Percentiles rank a stretch among this genome's conserved stretches.
Conservation (phyloP, 768 basidiomycete genomes). For the Crucibulum laeve region DNA sequence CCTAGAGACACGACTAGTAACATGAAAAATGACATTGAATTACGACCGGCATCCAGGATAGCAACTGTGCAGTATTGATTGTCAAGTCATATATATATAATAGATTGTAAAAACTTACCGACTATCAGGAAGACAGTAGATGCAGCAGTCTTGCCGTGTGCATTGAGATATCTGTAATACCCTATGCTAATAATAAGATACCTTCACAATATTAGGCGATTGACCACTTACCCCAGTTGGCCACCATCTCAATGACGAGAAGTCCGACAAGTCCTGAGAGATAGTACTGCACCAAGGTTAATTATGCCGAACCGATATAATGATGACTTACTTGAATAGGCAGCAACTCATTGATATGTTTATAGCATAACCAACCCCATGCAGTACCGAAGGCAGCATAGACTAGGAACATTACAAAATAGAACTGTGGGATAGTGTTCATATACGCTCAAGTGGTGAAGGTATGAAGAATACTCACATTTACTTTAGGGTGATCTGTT, state of each 20-base stretch:
- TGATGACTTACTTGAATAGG: conserved; percentile 71
- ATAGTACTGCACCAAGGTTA: conserved; percentile 59
- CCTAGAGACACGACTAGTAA: conserved; percentile 90
- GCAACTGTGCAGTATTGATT: conserved; percentile 52
- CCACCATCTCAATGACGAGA: conserved; percentile 91
- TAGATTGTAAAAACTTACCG: conserved; percentile 40
- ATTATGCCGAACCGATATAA: not conserved
- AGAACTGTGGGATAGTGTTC: conserved; percentile 61
- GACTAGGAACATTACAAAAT: conserved; percentile 77
- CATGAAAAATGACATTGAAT: conserved; percentile 94
- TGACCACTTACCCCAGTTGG: conserved; percentile 68
- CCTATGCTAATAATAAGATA: conserved; percentile 33
- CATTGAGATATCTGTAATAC: conserved; percentile 94
- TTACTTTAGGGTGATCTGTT: conserved; percentile 96
- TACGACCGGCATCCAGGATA: conserved; percentile 92
- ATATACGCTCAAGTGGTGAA: conserved; percentile 2
- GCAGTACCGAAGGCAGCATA: conserved; percentile 62
- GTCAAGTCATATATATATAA: not conserved
- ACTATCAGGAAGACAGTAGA: conserved; percentile 92
- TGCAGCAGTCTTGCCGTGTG: conserved; percentile 67
- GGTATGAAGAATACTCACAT: conserved; percentile 46
- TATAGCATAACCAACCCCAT: conserved; percentile 86
- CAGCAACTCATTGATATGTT: conserved; percentile 76
- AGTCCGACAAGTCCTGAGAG: conserved; percentile 84
- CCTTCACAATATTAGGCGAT: not conserved